phyloP scores from a whole-genome alignment of 208 protist species.

The Trypanosoma melophagium region DNA sequence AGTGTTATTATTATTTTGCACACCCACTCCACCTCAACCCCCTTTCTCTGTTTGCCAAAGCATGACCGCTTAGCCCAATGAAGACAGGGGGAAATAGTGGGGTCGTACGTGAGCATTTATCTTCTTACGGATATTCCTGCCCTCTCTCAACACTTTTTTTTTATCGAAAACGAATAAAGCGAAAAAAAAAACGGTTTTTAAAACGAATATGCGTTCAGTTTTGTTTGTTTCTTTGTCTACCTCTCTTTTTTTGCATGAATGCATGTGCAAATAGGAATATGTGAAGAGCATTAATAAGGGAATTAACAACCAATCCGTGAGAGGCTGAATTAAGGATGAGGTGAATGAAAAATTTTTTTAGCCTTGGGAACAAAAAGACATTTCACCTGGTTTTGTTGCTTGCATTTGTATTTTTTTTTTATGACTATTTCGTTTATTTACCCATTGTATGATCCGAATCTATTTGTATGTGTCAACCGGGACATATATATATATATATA shows the following conservation, averaged over 20 bases:
- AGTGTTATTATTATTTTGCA: too few species aligned
- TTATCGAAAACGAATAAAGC: background rate
- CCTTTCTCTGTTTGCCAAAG: too few species aligned
- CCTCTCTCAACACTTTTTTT: background rate
- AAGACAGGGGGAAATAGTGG: slow-evolving; percentile 1
- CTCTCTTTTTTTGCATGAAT: slow-evolving; percentile 19
- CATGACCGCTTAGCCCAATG: too few species aligned
- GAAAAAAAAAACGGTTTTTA: background rate
- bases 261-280: too few species aligned
- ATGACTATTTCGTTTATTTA: slow-evolving; percentile 2
- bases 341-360: too few species aligned
- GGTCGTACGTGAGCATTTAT: too few species aligned
- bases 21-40: too few species aligned
- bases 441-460: slow-evolving; percentile 10
- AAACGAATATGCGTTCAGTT: background rate
- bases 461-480: slow-evolving; percentile 9
- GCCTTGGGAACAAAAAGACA: too few species aligned
- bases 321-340: too few species aligned
- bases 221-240: background rate
- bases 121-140: too few species aligned
- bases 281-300: too few species aligned
- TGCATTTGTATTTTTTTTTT: slow-evolving; percentile 23
- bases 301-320: too few species aligned
- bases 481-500: slow-evolving; percentile 13
- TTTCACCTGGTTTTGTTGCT: background rate